Percentiles rank a stretch among this genome's conserved stretches.
Conservation (phyloP, 1,139 yeast genomes). For the Hanseniaspora gamundiae region DNA sequence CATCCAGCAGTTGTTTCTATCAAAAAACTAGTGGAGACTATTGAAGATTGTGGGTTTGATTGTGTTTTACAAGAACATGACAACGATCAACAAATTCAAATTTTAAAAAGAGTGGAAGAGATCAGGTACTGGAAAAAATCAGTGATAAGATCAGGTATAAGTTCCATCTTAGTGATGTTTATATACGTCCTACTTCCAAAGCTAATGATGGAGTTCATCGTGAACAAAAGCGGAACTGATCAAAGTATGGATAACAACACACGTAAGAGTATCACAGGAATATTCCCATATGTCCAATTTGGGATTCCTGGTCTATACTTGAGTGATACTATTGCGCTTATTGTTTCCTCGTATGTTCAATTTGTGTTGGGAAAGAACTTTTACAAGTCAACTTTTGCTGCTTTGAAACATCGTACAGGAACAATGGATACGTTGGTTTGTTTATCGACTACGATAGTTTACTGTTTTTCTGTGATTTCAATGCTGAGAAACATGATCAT, state of each 20-base stretch:
- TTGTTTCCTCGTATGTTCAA: conserved; percentile 56
- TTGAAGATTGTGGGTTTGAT: conserved; percentile 56
- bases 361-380: conserved; percentile 52
- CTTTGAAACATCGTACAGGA: conserved; percentile 65
- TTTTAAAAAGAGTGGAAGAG: conserved; percentile 60
- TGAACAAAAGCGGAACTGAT: background rate
- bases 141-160: conserved; percentile 33
- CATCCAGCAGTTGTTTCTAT: conserved; percentile 26
- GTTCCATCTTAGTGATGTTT: conserved; percentile 15
- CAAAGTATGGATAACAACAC: conserved; percentile 1
- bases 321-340: conserved; percentile 49
- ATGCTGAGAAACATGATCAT: conserved; percentile 31
- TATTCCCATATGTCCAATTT: conserved; percentile 16
- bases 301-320: conserved; percentile 41
- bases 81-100: conserved; percentile 50
- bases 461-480: conserved; percentile 55
- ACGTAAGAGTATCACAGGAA: conserved; percentile 8
- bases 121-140: conserved; percentile 55
- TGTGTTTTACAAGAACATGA: conserved; percentile 27
- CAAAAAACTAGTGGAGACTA: conserved; percentile 25
- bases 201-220: conserved; percentile 6
- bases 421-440: conserved; percentile 92
- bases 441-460: conserved; percentile 72
- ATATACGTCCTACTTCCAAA: conserved; percentile 22
- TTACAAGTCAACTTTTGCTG: conserved; percentile 48